Base-by-base conservation (phyloP, 192 early-diverging fungal genomes). In the Umbelopsis ramanniana region DNA sequence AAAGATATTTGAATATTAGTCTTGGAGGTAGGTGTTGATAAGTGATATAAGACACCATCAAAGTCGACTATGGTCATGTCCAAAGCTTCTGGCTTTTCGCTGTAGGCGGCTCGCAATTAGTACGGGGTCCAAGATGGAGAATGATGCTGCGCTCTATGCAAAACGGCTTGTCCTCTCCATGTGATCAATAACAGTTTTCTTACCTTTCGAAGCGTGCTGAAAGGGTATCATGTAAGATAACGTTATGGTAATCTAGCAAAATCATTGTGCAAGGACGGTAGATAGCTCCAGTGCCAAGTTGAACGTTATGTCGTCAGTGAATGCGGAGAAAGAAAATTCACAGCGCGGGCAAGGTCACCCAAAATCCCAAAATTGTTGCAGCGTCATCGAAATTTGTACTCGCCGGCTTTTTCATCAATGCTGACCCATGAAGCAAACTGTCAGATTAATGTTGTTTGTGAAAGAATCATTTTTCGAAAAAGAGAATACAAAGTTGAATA, bases 41-140 rank as follows among this genome's bases (percentile, higher is more conserved):
- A 72, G 68, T 86, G 87, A 85, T 97, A 99, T 15, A 87, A 82
- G 24, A 98, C 97, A 55, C 96, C 96, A 86, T 99, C 98, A 85
- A 99, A 98, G 81, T 99, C 98, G 37, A 95, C 95, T 55, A 97
- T 85, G 45, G 85, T 93, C 74, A 96, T 88, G 75, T 92, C 87
- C 15, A 94, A 76, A 9, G 84, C 73, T 54, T 93, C 92, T 10
- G 82, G 82, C 78, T 93, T 91, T 54, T 89, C 88, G 72, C 87
- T 88, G 55, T 72, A 15, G 54, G 2, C 52, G 8, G 74, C 17
- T 63, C 57, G 57, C 57, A 29, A 63, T 63, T 63, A 63, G 7
- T 47, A 33, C 26, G 1, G 23, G 35, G 22, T 22, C 6, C 40
- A n/a, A 10, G 23, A 19, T 23, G 11, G 67, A 17, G 46, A 11